Evolutionary conservation across 331 rosid species (phyloP), one percentile per base, ranked within the genome.

Genomic region (Pyrus hybrid): DNA sequence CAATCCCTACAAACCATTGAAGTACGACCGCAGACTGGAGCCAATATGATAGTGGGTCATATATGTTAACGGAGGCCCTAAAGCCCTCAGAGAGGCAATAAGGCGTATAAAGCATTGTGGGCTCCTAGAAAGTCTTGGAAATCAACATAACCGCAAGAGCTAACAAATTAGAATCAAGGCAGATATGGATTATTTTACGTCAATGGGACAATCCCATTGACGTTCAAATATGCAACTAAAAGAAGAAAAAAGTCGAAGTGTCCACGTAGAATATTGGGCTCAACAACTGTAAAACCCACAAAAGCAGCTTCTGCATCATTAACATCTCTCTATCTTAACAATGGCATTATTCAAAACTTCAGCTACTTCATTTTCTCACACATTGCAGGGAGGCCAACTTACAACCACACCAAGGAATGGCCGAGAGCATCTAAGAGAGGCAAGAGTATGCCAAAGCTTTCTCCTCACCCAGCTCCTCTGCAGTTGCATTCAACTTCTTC

Each of bases 401-500:
- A 23, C 73, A 35, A 61, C 30, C 81, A 33, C 68, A 10, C 49
- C 47, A 43, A 29, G 29, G 37, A 33, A 69, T 13, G 77, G 65
- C 67, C 18, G 21, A 65, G 68, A 58, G 28, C 23, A 75, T 66
- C 80, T 80, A 90, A 13, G 94, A 85, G 78, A 93, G 94, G 91
- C 98, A 93, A 13, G 98, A 91, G 83, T 93, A 87, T 26, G 99
- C 99, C 85, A 94, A 80, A 6, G 83, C 91, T 86, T 94, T 94
- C 37, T 94, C 99, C 90, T 94, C 97, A 0, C 90, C 79, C 22
- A 94, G 93, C 87, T 94, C 97, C 41, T 84, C 91, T 0, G 93
- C 93, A 1, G 97, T 94, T 80, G 80, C 78, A 62, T 89, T 93
- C 90, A 94, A 68, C 83, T 94, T 94, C 83, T 92, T 89, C 96